phyloP scores from a whole-genome alignment of 345 rosid species.

The Camelina sativa region DNA sequence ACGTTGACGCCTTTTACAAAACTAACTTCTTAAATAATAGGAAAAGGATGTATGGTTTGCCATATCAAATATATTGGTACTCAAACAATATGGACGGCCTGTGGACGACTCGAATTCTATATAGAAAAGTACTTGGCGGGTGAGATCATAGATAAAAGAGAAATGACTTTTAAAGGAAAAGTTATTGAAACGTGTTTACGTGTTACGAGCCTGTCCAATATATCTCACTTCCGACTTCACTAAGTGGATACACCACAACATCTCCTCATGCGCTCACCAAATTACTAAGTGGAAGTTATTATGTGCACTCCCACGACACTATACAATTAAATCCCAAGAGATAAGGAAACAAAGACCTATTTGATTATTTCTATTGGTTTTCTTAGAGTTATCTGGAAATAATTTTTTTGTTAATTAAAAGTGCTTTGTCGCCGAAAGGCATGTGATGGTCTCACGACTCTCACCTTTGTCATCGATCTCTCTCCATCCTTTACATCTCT shows the following conservation, averaged over 20 bases:
- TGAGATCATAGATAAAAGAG: constrained; percentile 14
- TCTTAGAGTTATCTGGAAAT: neutral
- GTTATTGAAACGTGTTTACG: constrained; percentile 34
- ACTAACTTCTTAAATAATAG: neutral
- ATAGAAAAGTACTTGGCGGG: neutral
- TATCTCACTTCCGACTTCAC: neutral
- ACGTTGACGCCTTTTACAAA: neutral
- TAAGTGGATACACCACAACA: constrained; percentile 20
- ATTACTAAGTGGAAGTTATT: constrained; percentile 35
- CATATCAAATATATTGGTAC: neutral
- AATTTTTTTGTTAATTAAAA: neutral
- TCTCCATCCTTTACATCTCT: neutral
- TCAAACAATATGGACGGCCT: too few species aligned
- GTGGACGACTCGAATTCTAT: neutral
- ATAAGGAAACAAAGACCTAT: neutral
- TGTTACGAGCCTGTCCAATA: constrained; percentile 26
- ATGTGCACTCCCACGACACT: constrained; percentile 32
- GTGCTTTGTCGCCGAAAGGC: neutral
- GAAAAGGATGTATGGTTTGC: neutral
- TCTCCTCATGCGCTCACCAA: constrained; percentile 12
- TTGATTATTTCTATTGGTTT: neutral
- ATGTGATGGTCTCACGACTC: neutral
- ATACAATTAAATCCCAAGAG: constrained; percentile 17
- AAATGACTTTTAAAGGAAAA: constrained; percentile 10
- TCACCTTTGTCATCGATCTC: neutral